Evolutionary conservation across 2,329 filamentous ascomycete species (phyloP), one percentile per base, ranked within the genome.

Genomic region (Fonsecaea monophora): DNA sequence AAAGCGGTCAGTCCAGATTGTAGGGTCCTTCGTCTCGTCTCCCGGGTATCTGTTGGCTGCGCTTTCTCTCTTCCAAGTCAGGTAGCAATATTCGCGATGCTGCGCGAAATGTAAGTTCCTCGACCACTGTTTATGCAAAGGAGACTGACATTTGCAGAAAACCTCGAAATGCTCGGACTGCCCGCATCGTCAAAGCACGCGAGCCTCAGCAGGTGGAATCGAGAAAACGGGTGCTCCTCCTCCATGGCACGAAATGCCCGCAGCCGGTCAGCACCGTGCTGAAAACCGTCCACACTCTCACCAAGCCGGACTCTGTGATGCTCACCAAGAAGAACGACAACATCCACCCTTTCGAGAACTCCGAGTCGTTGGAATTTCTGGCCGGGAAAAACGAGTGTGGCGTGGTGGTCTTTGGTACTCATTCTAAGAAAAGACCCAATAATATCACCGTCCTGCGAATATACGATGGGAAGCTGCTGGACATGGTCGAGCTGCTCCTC

Each of bases 371-470:
- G 72, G 92, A 97, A 81, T 99, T 99, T 83, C 94, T 99, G 83
- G 90, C 90, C 70, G 89, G 94, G 77, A 99, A 98, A 84, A 99
- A 99, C 81, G 95, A 99, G 79, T 89, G 92, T 75, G 91, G 89
- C 54, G 83, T 97, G 56, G 85, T 97, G 72, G 86, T 95, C 72
- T 96, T 96, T 74, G 94, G 90, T 60, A 89, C 87, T 78, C 90
- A 90, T 79, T 92, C 87, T 79, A 99, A 98, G 86, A 99, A 98
- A 85, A 86, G 95, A n/a, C 94, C 94, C 4, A 93, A 99, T 80
- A 90, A 89, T 69, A 78, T 99, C 74, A 97, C 93, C 0, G 80
- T 98, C 54, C 84, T 90, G 48, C 89, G 95, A 70, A 91, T 91
- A 53, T 98, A 96, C 78, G 87, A 89, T 74, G 88, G 92, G 82